These are phyloP conservation scores for Melocanna baccifera DNA, from an alignment of 176 grass and related monocot species.

Conservation along the genomic window DNA sequence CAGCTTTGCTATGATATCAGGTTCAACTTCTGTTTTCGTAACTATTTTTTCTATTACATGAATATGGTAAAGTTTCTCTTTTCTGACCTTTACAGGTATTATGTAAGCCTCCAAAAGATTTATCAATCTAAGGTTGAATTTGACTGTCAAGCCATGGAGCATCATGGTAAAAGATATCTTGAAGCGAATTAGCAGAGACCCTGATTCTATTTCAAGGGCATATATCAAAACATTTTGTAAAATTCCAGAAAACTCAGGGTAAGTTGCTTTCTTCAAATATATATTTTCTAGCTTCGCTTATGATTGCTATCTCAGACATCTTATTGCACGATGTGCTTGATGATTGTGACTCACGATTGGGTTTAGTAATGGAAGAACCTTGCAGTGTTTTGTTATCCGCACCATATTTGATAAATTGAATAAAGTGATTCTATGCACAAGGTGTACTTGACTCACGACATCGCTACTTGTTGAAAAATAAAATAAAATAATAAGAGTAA, in stretches of 20 bases:
- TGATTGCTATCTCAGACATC: background rate
- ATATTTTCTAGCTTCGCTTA: slow-evolving; percentile 22
- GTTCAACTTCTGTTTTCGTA: background rate
- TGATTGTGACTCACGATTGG: background rate
- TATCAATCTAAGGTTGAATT: slow-evolving; percentile 89
- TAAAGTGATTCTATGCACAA: background rate
- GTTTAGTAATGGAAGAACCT: background rate
- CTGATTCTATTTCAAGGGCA: slow-evolving; percentile 72
- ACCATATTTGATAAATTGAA: background rate
- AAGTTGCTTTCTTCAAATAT: slow-evolving; percentile 29
- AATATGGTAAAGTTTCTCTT: slow-evolving; percentile 2
- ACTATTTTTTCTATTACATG: slow-evolving; percentile 2
- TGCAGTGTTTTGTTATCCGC: background rate
- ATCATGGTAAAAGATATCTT: slow-evolving; percentile 66
- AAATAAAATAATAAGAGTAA: background rate
- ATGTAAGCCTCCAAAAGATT: slow-evolving; percentile 90
- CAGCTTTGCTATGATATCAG: background rate
- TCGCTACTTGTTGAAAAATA: background rate
- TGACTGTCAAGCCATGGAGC: slow-evolving; percentile 67
- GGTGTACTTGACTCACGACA: too few species aligned
- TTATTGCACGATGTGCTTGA: background rate
- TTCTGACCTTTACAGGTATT: slow-evolving; percentile 54
- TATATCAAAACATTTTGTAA: slow-evolving; percentile 87
- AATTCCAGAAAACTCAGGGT: slow-evolving; percentile 90
- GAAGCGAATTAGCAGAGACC: slow-evolving; percentile 69